These are phyloP conservation scores for Cucurbita argyrosperma DNA, from an alignment of 306 rosid species.

Conservation along the genomic window DNA sequence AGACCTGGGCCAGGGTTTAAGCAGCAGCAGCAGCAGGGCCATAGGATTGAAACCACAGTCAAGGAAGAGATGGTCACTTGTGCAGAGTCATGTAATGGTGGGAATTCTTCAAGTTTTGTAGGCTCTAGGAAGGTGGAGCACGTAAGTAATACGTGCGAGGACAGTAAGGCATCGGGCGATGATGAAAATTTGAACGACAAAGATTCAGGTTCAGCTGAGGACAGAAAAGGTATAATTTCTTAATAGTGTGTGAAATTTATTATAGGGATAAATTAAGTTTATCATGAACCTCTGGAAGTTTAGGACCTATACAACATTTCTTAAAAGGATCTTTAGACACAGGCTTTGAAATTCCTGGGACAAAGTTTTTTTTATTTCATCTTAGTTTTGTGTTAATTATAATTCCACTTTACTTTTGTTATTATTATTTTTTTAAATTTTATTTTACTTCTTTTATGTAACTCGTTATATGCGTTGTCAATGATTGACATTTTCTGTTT, in stretches of 20 bases:
- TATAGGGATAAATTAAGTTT: not conserved
- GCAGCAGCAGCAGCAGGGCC: conserved; percentile 29
- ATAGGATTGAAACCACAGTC: conserved; percentile 29
- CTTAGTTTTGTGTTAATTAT: not conserved
- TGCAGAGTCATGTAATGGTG: conserved; percentile 30
- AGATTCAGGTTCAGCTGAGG: conserved; percentile 24
- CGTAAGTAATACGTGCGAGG: conserved; percentile 24
- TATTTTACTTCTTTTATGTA: not conserved
- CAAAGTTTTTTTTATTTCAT: not conserved
- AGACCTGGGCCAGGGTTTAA: conserved; percentile 42
- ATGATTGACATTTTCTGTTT: not conserved
- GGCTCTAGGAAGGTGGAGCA: conserved; percentile 35
- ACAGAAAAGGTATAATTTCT: conserved; percentile 33
- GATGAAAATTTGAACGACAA: conserved; percentile 34
- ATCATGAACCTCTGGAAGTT: not conserved
- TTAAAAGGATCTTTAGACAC: not conserved
- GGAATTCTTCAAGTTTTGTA: conserved; percentile 20
- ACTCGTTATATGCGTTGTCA: not conserved
- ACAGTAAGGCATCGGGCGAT: conserved; percentile 29
- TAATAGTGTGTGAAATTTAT: not conserved
- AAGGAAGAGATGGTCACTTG: conserved; percentile 41
- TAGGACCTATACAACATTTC: not conserved
- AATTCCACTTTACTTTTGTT: not conserved
- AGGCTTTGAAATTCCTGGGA: not conserved
- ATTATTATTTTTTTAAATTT: not conserved